A percentile compares a stretch with the other conserved stretches of the same genome.
Evolutionary conservation across 371 early-diverging fungal genomes (phyloP).

Genomic region (Mucor ambiguus): DNA sequence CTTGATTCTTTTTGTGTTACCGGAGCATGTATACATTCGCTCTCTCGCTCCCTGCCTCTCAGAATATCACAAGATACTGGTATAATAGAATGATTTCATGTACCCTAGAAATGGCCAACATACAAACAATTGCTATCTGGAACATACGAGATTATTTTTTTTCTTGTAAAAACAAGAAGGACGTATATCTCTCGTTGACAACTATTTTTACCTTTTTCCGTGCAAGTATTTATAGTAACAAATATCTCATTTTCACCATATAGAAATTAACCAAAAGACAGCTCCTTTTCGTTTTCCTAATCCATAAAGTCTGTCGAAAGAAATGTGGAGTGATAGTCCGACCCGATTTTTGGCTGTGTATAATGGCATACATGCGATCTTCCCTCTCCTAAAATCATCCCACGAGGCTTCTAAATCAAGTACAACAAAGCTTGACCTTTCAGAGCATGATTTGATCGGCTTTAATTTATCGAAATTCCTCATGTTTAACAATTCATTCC

Average conservation of each 20-base stretch:
- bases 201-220: not conserved
- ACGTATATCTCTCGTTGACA: not conserved
- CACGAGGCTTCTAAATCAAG: conserved; percentile 6
- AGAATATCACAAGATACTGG: not conserved
- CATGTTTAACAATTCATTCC: not conserved
- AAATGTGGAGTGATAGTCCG: conserved; percentile 4
- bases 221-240: not conserved
- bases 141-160: not conserved
- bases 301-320: not conserved
- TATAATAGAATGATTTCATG: not conserved
- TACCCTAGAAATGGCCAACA: not conserved
- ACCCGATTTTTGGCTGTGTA: not conserved
- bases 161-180: no score
- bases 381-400: conserved; percentile 4
- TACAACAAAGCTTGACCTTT: conserved; percentile 5
- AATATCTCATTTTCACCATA: not conserved
- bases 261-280: not conserved
- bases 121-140: not conserved
- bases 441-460: conserved; percentile 2
- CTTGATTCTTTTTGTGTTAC: conserved; percentile 4
- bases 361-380: not conserved
- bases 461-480: not conserved
- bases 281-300: not conserved
- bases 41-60: not conserved
- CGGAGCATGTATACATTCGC: not conserved